Percentiles rank a stretch among this genome's conserved stretches.
Evolutionary conservation across 108 stramenopile genomes (phyloP).

Genomic region (Schizochytrium sp.): DNA sequence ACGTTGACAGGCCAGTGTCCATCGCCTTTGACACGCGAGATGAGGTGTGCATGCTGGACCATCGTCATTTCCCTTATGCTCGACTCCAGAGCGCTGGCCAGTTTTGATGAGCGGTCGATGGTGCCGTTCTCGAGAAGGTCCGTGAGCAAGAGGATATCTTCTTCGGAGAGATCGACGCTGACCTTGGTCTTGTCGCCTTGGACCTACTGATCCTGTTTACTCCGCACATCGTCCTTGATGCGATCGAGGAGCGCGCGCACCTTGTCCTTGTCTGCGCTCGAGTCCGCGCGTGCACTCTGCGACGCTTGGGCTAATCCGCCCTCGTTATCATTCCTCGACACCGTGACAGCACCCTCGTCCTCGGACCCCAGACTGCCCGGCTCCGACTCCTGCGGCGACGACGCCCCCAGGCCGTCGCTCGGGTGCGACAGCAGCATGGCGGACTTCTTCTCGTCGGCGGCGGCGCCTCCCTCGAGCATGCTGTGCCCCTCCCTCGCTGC

Average conservation of each 20-base stretch:
- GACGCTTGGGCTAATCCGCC: neutral
- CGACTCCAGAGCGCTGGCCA: neutral
- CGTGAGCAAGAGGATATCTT: neutral
- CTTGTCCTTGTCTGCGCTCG: neutral
- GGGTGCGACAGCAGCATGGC: too few species aligned
- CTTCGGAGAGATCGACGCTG: neutral
- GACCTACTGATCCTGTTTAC: neutral
- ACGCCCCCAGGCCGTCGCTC: too few species aligned
- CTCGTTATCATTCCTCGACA: neutral
- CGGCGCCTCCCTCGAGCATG: too few species aligned
- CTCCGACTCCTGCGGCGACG: neutral
- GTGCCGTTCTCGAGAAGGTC: neutral
- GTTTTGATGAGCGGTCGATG: neutral
- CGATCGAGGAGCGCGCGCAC: neutral
- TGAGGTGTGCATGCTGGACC: neutral
- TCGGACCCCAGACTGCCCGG: neutral
- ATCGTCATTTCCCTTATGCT: neutral
- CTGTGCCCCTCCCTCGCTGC: too few species aligned
- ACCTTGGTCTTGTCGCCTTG: neutral
- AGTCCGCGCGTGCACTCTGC: neutral
- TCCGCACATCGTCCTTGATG: neutral
- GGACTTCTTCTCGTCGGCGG: too few species aligned
- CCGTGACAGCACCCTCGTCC: neutral
- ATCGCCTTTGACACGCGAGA: neutral
- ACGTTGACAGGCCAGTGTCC: constrained; percentile 10